Base-by-base conservation (phyloP, 2,329 filamentous ascomycete species). In the Hypoxylon sp. region DNA sequence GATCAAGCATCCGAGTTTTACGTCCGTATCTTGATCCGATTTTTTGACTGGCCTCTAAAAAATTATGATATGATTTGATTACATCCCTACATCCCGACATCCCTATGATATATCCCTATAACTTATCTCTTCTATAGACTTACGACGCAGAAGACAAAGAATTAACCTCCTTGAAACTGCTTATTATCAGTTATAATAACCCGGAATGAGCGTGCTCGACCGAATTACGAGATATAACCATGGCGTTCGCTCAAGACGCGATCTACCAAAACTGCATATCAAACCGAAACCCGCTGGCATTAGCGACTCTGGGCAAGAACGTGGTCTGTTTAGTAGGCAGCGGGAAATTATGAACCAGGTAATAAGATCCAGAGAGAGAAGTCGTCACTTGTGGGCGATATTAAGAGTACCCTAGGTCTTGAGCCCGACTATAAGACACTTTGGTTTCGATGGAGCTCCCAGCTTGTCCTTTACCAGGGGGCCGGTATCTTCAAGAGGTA, bases 271-370 rank as follows among this genome's bases (percentile, higher is more conserved):
- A 26, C 47, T 67, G 3, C 26, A 62, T 42, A 48, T 71, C 29
- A 78, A 76, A 66, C 71, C 73, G 10, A 73, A 70, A 33, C 69
- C 74, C 37, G 58, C 72, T 2, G 44, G 51, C 6, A 69, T 62
- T 19, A 67, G 63, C 44, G 73, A 77, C n/a, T 74, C 76, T 72
- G 74, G 59, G 11, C 64, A 62, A 22, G 54, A 69, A 3, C 51
- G 67, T 9, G 73, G 72, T 9, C 33, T 75, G 1, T 74, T 75
- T 19, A 75, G 72, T 29, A 71, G 72, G 11, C 74, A 73, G 52
- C 60, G 69, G 50, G 73, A 78, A 17, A 74, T 77, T 19, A 74
- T 77, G 73, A 74, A 72, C 42, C 73, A 77, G 67, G 76, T 76
- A 73, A 13, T 53, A 62, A 47, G 13, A 17, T 22, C 14, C 3